Base-by-base conservation (phyloP, 495 filamentous ascomycete genomes). In the Cercophora sp. region DNA sequence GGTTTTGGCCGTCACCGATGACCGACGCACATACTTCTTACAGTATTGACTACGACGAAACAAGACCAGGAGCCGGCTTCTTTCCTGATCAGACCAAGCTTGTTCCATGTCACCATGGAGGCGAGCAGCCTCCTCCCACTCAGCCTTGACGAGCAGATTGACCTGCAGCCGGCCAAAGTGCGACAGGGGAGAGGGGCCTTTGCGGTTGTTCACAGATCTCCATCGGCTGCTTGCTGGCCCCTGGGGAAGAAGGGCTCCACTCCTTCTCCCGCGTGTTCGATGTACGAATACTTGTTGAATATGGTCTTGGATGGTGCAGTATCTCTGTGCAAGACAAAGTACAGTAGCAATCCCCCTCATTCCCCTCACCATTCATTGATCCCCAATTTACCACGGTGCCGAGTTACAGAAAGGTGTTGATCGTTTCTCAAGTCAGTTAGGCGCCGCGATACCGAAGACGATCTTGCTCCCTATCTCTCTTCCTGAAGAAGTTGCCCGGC, bases 61-160 rank as follows among this genome's bases (percentile, higher is more conserved):
- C 44, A 31, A 32, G 26, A 32, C 44, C 20, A 32, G 46, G 31
- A 32, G 4, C 15, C 9, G 11, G 19, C 19, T 35, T 35, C 31
- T 32, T 20, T 19, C 46, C 27, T 18, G 27, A 32, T 19, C 11
- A 1, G 26, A 22, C 32, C 29, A 24, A 22, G 35, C 23, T 15
- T 29, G 48, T 51, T 51, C 35, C 48, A 41, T 40, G 35, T 51
- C n/a, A n/a, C n/a, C n/a, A n/a, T n/a, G n/a, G n/a, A n/a, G n/a
- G n/a, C n/a, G n/a, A n/a, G n/a, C n/a, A n/a, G n/a, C n/a, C n/a
- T n/a, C 47, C 19, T 13, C 24, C 47, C 8, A 23, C 26, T 50
- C 47, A 31, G 47, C 47, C 48, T 41, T 41, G n/a, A 27, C 29
- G n/a, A 20, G 4, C 13, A 27, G 32, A 27, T 35, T n/a, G 48